Percentiles rank a stretch among this genome's conserved stretches.
phyloP scores from a whole-genome alignment of 768 basidiomycete species.

The Lyophyllum shimeji region DNA sequence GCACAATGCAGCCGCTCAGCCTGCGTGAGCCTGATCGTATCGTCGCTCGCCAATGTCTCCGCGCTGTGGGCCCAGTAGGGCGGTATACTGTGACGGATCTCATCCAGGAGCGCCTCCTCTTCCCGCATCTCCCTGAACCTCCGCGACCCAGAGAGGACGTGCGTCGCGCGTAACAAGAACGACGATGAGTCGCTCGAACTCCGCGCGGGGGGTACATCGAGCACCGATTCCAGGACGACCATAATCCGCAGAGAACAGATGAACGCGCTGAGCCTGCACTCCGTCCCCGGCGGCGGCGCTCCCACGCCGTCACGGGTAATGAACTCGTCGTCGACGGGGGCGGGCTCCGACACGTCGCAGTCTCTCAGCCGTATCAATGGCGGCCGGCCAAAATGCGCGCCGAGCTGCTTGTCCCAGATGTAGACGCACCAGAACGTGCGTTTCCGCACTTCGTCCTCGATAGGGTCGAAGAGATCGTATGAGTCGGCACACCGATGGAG shows the following conservation, averaged over 20 bases:
- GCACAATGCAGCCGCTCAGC: slow-evolving; percentile 84
- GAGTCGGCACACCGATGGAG: slow-evolving; percentile 85
- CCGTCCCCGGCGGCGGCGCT: slow-evolving; percentile 66
- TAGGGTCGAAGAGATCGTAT: slow-evolving; percentile 84
- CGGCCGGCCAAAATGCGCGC: slow-evolving; percentile 87
- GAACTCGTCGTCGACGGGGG: slow-evolving; percentile 85
- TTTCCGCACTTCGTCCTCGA: slow-evolving; percentile 90
- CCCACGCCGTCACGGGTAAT: slow-evolving; percentile 73
- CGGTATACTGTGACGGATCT: slow-evolving; percentile 71
- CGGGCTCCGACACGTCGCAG: slow-evolving; percentile 88
- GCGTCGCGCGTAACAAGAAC: slow-evolving; percentile 75
- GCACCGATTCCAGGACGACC: slow-evolving; percentile 84
- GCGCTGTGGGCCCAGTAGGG: slow-evolving; percentile 77
- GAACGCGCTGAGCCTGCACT: slow-evolving; percentile 81
- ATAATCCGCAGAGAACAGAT: slow-evolving; percentile 74
- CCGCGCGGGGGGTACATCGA: slow-evolving; percentile 77
- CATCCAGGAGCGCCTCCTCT: slow-evolving; percentile 80
- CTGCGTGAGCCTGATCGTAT: slow-evolving; percentile 88
- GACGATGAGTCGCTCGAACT: slow-evolving; percentile 62
- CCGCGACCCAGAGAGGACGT: slow-evolving; percentile 61
- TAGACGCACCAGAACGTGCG: slow-evolving; percentile 97
- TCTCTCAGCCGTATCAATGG: slow-evolving; percentile 84
- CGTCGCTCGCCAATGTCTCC: slow-evolving; percentile 79
- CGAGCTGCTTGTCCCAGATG: slow-evolving; percentile 93
- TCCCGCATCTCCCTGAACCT: slow-evolving; percentile 69